Evolutionary conservation across 306 rosid species (phyloP), one percentile per base, ranked within the genome.

Genomic region (Cucurbita ficifolia): DNA sequence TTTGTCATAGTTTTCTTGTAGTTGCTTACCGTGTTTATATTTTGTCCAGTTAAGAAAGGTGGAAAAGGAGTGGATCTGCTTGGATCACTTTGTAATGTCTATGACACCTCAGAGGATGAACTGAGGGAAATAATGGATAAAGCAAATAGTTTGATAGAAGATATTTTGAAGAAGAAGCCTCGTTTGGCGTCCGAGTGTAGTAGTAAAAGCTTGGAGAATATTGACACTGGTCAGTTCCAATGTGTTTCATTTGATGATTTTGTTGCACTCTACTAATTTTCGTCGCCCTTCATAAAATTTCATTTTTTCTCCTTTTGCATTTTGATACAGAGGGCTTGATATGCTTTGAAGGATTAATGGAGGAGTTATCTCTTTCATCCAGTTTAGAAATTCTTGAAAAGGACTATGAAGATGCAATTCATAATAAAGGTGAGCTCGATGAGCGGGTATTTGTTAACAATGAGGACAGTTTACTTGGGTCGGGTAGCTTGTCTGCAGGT

Each of bases 381-480:
- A 85, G 83, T 80, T 82, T 95, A 80, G 82, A 63, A 75, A 82
- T 85, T 76, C 78, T 95, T 72, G 99, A 95, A 79, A 89, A 84
- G 69, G 91, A 95, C 77, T 88, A 95, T 77, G 88, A 84, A 58
- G 76, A 72, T 80, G 90, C 92, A 60, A 81, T 87, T 80, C 64
- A 76, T 78, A 80, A 80, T 79, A 88, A 88, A 75, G 89, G 86
- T 79, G 99, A 89, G 68, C 77, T 95, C 73, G 99, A 95, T 84
- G 99, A 95, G 81, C 92, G 96, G 78, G 76, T 91, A 46, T 89
- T 91, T 84, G 82, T 95, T 70, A 85, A 91, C 40, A 95, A 85
- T 61, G 96, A 91, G 55, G 99, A 95, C 73, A 89, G 89, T 86
- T 82, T 95, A 76, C 78, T 95, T 81, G 96, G 87, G 78, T 89